A percentile compares a stretch with the other conserved stretches of the same genome.
Conservation (phyloP, 2,329 filamentous ascomycete species). For the Calycina marina region DNA sequence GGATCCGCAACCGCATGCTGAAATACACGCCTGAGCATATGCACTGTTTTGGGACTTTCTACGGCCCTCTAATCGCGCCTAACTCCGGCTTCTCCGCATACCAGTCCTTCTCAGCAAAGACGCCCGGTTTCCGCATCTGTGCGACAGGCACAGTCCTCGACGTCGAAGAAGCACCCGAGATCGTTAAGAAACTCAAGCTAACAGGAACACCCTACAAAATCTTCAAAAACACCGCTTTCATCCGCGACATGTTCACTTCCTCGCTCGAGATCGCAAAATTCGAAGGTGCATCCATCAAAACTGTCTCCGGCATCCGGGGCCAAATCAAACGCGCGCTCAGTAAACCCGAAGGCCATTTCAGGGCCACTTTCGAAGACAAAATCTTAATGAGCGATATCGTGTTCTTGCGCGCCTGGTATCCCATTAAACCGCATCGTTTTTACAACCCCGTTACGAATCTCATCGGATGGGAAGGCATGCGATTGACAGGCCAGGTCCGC, state of each 20-base stretch:
- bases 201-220: conserved; percentile 92
- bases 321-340: conserved; percentile 93
- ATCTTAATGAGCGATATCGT: conserved; percentile 93
- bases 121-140: conserved; percentile 82
- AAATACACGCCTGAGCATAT: conserved; percentile 99
- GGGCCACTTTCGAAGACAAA: conserved; percentile 97
- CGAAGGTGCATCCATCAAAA: conserved; percentile 89
- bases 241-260: conserved; percentile 95
- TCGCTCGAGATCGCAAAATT: conserved; percentile 95
- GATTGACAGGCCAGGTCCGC: conserved; percentile 82
- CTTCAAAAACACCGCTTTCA: conserved; percentile 98
- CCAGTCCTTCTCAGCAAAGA: conserved; percentile 72
- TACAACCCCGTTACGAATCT: conserved; percentile 95
- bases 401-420: conserved; percentile 93
- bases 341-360: conserved; percentile 90
- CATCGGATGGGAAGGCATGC: conserved; percentile 83
- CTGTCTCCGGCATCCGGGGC: conserved; percentile 85
- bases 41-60: conserved; percentile 96
- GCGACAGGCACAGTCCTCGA: conserved; percentile 87
- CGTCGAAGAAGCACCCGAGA: conserved; percentile 91
- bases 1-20: conserved; percentile 90
- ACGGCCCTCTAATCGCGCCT: conserved; percentile 84
- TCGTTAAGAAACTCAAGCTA: conserved; percentile 98
- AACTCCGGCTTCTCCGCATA: conserved; percentile 94
- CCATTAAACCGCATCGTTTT: conserved; percentile 86